A percentile compares a stretch with the other conserved stretches of the same genome.
These are phyloP conservation scores for Aethionema arabicum DNA, from an alignment of 345 rosid species.

Conservation along the genomic window DNA sequence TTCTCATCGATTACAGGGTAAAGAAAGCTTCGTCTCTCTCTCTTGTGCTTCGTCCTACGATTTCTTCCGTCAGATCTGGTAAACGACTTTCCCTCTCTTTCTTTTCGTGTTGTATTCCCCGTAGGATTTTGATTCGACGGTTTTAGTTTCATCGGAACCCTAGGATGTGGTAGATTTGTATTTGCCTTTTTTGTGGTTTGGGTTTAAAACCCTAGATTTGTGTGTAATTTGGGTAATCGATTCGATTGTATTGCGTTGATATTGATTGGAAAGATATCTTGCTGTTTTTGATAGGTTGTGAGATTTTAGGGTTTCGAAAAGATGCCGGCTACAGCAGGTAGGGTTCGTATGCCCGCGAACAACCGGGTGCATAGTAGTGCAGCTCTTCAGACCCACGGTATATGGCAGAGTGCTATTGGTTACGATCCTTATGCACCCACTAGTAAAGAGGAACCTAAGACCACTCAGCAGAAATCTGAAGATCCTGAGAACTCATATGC, in stretches of 20 bases:
- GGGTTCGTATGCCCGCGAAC: slow-evolving; percentile 99
- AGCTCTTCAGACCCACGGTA: slow-evolving; percentile 94
- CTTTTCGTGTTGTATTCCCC: background rate
- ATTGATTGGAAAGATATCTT: slow-evolving; percentile 6
- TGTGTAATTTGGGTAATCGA: background rate
- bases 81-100: background rate
- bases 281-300: slow-evolving; percentile 26
- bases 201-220: background rate
- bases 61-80: slow-evolving; percentile 21
- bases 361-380: slow-evolving; percentile 99
- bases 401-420: slow-evolving; percentile 97
- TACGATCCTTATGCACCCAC: slow-evolving; percentile 95
- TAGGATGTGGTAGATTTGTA: slow-evolving; percentile 8
- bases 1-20: slow-evolving; percentile 14
- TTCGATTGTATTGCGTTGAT: background rate
- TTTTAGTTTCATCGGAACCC: slow-evolving; percentile 3
- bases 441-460: slow-evolving; percentile 68
- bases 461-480: slow-evolving; percentile 40
- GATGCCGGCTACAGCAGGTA: slow-evolving; percentile 99
- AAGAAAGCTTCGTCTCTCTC: slow-evolving; percentile 15
- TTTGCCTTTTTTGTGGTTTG: background rate
- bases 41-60: background rate
- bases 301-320: slow-evolving; percentile 32
- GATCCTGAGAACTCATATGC: slow-evolving; percentile 70
- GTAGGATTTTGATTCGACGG: background rate